phyloP scores from a whole-genome alignment of 2,329 filamentous ascomycete genomes.

The Acephala macrosclerotiorum region DNA sequence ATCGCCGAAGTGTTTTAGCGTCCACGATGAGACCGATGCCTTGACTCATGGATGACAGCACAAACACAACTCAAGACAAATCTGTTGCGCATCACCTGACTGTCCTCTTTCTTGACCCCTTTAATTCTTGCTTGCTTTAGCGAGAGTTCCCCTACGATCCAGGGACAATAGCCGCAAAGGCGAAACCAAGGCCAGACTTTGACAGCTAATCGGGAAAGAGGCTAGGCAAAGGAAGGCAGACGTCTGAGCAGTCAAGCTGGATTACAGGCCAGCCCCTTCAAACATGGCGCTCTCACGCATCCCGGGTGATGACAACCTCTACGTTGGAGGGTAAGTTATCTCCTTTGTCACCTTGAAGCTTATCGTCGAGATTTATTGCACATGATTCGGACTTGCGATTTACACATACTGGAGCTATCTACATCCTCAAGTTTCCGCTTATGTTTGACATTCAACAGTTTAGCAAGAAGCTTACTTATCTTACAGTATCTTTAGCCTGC shows the following conservation, averaged over 20 bases:
- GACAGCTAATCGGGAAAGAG: not conserved
- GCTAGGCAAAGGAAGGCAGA: conserved; percentile 2
- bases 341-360: conserved; percentile 17
- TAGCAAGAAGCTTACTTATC: not conserved
- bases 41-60: no score
- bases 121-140: not conserved
- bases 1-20: not conserved
- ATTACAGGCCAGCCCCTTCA: conserved; percentile 33
- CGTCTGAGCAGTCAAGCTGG: conserved; percentile 27
- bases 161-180: conserved; percentile 4
- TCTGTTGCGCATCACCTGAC: conserved; percentile 11
- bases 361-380: conserved; percentile 35
- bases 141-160: not conserved
- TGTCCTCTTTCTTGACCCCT: conserved; percentile 3
- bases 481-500: conserved; percentile 78
- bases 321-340: conserved; percentile 75
- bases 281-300: conserved; percentile 71
- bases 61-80: not conserved
- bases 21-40: not conserved
- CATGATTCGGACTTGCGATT: conserved; percentile 43
- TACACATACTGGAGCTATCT: not conserved
- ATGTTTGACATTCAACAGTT: no score
- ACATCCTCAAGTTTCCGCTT: not conserved
- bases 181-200: not conserved
- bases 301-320: conserved; percentile 74